Base-by-base conservation (phyloP, 306 rosid species). In the Hippophae gyantsensis region DNA sequence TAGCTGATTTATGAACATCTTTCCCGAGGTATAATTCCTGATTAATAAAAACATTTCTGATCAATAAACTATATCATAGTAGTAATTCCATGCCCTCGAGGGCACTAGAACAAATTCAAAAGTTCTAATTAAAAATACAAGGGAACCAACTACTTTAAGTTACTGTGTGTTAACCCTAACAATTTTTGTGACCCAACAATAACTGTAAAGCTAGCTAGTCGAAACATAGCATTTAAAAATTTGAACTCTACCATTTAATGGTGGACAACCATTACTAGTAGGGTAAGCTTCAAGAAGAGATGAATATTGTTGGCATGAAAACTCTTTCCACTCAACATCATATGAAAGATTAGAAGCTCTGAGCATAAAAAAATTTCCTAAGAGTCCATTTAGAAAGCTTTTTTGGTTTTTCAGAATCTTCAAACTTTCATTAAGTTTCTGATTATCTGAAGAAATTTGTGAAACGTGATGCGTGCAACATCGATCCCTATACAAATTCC, bases 241-340 rank as follows among this genome's bases (percentile, higher is more conserved):
- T 55, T 95, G 82, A 61, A 88, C 83, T 70, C 99, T 96, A 61
- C 89, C 80, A 63, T 92, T 96, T 63, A 78, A 79, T 69, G 84
- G 93, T 47, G 69, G 67, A 66, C 6, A 13, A 6, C 77, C 82
- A 64, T 83, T 73, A 67, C 64, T 65, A 62, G 81, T 78, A 56
- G 96, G 96, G 78, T 82, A 92, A 68, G 93, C 96, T 77, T 96
- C 99, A 66, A 92, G 84, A 57, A 81, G 76, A 63, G 83, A 63
- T 2, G 74, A 63, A 71, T 96, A 92, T n/a, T 78, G 88, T 49
- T 95, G 95, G 75, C 96, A 92, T 1, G 63, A 60, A 67, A 57
- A 85, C 59, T 88, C 95, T 73, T 56, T 74, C 99, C 96, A 92
- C 61, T 80, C 78, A 66, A 92, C 81, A 74, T 92, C 93, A 60